phyloP scores from a whole-genome alignment of 2,329 filamentous ascomycete species.

The Fusarium sp. region DNA sequence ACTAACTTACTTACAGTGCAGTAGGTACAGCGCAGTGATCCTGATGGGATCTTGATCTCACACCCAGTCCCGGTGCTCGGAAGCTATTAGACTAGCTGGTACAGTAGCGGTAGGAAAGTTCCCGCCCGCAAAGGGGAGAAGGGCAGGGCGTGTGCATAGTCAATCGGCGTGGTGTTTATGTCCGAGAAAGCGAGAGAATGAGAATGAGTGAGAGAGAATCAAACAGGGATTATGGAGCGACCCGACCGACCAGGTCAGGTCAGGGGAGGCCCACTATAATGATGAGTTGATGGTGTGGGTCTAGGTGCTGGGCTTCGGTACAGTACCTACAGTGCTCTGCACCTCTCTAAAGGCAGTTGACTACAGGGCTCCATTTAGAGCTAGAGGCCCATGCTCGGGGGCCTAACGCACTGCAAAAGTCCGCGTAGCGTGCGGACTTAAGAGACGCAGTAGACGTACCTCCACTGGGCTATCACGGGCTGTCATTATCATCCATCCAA shows the following conservation, averaged over 20 bases:
- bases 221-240: conserved; percentile 37
- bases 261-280: conserved; percentile 17
- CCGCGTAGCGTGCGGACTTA: conserved; percentile 9
- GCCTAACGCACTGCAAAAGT: conserved; percentile 7
- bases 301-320: not conserved
- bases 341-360: not conserved
- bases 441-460: not conserved
- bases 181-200: conserved; percentile 52
- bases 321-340: not conserved
- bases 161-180: conserved; percentile 55
- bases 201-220: conserved; percentile 1
- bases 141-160: conserved; percentile 38
- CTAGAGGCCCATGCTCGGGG: not conserved
- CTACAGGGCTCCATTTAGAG: not conserved
- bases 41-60: conserved; percentile 9
- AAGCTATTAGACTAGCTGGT: conserved; percentile 44
- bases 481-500: conserved; percentile 3
- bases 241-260: conserved; percentile 17
- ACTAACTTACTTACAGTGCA: not conserved
- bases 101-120: conserved; percentile 30
- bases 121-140: conserved; percentile 17
- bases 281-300: conserved; percentile 27
- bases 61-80: conserved; percentile 32
- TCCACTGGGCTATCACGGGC: not conserved
- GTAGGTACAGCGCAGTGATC: not conserved